These are phyloP conservation scores for Agapanthus africanus DNA, from an alignment of 106 monocot species.

Conservation along the genomic window DNA sequence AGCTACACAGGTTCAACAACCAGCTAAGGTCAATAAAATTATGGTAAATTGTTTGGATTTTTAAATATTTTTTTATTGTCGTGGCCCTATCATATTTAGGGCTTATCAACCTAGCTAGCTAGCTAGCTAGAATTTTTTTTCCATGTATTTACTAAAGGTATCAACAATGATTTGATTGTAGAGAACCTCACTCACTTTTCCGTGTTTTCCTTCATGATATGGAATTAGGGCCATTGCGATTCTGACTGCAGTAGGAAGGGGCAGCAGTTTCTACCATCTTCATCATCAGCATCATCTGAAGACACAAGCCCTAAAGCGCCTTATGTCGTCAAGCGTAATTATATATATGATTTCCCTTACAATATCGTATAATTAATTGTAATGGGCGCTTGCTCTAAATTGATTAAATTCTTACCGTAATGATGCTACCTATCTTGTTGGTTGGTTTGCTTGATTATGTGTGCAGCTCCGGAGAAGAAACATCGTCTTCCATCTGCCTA, in stretches of 20 bases:
- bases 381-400: too few species aligned
- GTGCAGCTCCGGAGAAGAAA: conserved; percentile 91
- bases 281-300: conserved; percentile 17
- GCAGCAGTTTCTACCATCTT: conserved; percentile 24
- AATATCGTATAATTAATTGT: not conserved
- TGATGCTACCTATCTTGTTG: too few species aligned
- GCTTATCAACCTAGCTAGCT: not conserved
- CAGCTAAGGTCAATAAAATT: too few species aligned
- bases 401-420: too few species aligned
- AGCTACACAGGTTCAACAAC: too few species aligned
- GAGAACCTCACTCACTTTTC: too few species aligned
- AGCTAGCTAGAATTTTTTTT: not conserved
- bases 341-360: not conserved
- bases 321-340: conserved; percentile 58
- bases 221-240: conserved; percentile 24
- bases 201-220: not conserved
- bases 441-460: not conserved
- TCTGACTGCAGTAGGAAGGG: conserved; percentile 30
- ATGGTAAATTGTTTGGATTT: too few species aligned
- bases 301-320: conserved; percentile 31
- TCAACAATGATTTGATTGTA: too few species aligned
- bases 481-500: conserved; percentile 94
- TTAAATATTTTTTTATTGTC: not conserved
- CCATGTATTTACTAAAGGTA: too few species aligned
- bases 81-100: too few species aligned